A percentile compares a stretch with the other conserved stretches of the same genome.
Evolutionary conservation across 495 filamentous ascomycete species (phyloP).

Genomic region (Schizothecium vesticola): DNA sequence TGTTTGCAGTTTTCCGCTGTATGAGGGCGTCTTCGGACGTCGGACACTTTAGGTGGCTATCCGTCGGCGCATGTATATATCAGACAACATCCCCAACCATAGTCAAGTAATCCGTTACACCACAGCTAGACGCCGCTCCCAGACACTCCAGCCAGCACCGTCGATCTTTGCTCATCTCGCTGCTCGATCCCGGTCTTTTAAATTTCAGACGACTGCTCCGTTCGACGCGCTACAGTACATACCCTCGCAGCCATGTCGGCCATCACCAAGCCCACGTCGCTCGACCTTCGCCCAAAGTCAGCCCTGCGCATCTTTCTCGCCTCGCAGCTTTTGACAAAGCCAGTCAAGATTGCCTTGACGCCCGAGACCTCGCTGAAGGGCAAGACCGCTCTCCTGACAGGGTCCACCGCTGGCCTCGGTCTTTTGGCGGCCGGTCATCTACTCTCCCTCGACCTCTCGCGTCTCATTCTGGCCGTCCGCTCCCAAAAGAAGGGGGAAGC

Average conservation of each 20-base stretch:
- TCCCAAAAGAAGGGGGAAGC: conserved; percentile 14
- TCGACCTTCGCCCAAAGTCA: conserved; percentile 2
- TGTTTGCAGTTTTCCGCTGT: not conserved
- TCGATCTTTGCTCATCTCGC: not conserved
- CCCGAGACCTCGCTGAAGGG: conserved; percentile 11
- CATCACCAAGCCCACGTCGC: not conserved
- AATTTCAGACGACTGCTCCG: not conserved
- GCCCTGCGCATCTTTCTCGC: not conserved
- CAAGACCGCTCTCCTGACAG: conserved; percentile 50
- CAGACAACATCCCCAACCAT: not conserved
- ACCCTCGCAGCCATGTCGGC: not conserved
- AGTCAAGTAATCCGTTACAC: not conserved
- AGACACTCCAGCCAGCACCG: not conserved
- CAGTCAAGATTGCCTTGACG: not conserved
- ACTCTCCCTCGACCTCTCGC: conserved; percentile 11
- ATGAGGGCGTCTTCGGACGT: not conserved
- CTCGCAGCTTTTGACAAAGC: conserved; percentile 6
- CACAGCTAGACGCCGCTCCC: no score
- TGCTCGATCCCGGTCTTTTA: no score
- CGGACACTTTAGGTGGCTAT: not conserved
- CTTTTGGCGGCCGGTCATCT: conserved; percentile 42
- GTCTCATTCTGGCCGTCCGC: conserved; percentile 16
- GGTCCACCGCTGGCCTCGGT: conserved; percentile 48
- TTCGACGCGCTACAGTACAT: not conserved
- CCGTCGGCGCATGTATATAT: not conserved